Conservation (phyloP, 2,329 filamentous ascomycete genomes). For the Dactylellina sp. region DNA sequence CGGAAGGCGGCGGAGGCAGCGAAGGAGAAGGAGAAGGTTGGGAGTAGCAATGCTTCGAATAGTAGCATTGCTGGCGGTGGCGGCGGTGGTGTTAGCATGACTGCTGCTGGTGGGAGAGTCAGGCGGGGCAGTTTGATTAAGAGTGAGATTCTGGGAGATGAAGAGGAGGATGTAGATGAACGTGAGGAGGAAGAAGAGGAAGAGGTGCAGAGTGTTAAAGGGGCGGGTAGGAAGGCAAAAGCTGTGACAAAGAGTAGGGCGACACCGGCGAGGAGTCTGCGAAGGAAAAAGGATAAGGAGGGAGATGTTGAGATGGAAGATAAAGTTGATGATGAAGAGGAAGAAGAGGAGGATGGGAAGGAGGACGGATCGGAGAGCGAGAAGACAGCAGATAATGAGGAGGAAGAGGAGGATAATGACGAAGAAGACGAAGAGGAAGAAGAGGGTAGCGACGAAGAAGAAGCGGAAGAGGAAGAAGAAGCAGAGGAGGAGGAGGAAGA, state of each 20-base stretch:
- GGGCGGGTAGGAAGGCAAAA: slow-evolving; percentile 10
- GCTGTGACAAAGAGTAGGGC: background rate
- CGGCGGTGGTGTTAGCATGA: too few species aligned
- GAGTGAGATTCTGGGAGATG: slow-evolving; percentile 49
- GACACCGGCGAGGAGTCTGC: slow-evolving; percentile 1
- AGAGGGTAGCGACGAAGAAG: slow-evolving; percentile 27
- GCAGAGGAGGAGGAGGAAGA: too few species aligned
- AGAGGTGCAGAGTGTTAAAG: slow-evolving; percentile 2
- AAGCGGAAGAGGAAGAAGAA: slow-evolving; percentile 9
- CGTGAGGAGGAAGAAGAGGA: slow-evolving; percentile 16
- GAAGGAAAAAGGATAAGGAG: slow-evolving; percentile 47
- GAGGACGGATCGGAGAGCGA: slow-evolving; percentile 22
- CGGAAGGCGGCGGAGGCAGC: slow-evolving; percentile 58
- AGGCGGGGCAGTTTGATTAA: slow-evolving; percentile 50
- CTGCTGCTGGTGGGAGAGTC: slow-evolving; percentile 7
- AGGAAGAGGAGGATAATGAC: slow-evolving; percentile 15
- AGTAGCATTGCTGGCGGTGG: background rate
- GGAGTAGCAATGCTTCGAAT: background rate
- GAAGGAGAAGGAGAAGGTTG: slow-evolving; percentile 42
- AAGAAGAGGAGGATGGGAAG: slow-evolving; percentile 11
- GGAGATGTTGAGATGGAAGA: slow-evolving; percentile 55
- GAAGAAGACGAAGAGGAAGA: slow-evolving; percentile 16
- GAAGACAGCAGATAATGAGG: slow-evolving; percentile 25
- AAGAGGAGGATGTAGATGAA: slow-evolving; percentile 39
- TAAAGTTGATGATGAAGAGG: slow-evolving; percentile 32